Evolutionary conservation across 108 stramenopile genomes (phyloP), one percentile per base, ranked within the genome.

Genomic region (Conticribra guillardii): DNA sequence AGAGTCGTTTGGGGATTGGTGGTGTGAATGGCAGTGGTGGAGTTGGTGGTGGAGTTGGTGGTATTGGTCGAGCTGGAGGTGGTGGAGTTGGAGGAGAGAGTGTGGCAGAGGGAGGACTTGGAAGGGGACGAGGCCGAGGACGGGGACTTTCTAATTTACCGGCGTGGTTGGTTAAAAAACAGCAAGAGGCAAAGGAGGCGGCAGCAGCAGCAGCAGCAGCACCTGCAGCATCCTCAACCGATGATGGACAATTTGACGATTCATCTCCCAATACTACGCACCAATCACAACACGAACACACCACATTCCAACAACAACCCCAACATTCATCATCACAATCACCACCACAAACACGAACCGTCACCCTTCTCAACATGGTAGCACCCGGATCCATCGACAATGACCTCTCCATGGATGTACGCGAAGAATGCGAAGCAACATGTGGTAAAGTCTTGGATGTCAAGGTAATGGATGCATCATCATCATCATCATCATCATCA

Each of bases 131-230:
- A 48, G 89, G 92, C 55, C 83, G 93, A 47, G 88, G 91, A 29
- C 9, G 82, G 49, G 85, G 87, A 0, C 51, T 89, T 16, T 83
- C 71, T 24, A 94, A 94, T 80, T 55, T 91, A n/a, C 93, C 93
- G 17, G 93, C 93, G 26, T 94, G 93, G 93, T 76, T 94, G 73
- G 67, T 94, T 11, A 78, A 87, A 73, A 81, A 88, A 53, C 89
- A 90, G 77, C 69, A 80, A 47, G 74, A 85, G 34, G n/a, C n/a
- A n/a, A n/a, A n/a, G n/a, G n/a, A n/a, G n/a, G n/a, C n/a, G n/a
- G n/a, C n/a, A n/a, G n/a, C n/a, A n/a, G n/a, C n/a, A n/a, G n/a
- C n/a, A n/a, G n/a, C n/a, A n/a, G n/a, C n/a, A n/a, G n/a, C n/a
- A n/a, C n/a, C n/a, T n/a, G n/a, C n/a, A n/a, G n/a, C n/a, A n/a